Percentiles rank a stretch among this genome's conserved stretches.
These are phyloP conservation scores for Trifolium dubium DNA, from an alignment of 306 rosid genomes.

Conservation along the genomic window DNA sequence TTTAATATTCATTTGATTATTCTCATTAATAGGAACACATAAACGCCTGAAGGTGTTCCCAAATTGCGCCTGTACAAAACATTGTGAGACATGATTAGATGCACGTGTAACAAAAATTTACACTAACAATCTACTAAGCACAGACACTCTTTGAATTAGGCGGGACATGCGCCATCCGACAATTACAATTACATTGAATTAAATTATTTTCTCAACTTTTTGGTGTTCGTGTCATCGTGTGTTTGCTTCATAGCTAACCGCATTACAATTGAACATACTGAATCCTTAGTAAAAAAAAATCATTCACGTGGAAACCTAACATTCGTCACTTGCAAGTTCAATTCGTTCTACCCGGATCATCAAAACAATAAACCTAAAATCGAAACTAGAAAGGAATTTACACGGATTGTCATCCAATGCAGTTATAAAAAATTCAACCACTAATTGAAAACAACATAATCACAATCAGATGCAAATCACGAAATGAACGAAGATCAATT, in stretches of 20 bases:
- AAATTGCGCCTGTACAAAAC: slow-evolving; percentile 58
- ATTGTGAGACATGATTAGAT: background rate
- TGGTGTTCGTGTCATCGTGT: too few species aligned
- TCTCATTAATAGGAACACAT: slow-evolving; percentile 52
- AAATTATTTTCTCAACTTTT: too few species aligned
- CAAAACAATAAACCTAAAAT: background rate
- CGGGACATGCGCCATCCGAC: too few species aligned
- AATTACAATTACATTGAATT: too few species aligned
- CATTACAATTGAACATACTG: too few species aligned
- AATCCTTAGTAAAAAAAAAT: too few species aligned
- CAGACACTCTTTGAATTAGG: too few species aligned
- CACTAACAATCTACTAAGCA: too few species aligned
- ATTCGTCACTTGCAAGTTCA: background rate
- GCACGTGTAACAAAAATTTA: too few species aligned
- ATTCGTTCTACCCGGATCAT: slow-evolving; percentile 17
- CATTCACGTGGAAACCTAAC: background rate
- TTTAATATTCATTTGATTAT: slow-evolving; percentile 62
- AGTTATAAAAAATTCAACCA: background rate
- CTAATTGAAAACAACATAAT: background rate
- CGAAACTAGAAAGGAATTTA: background rate
- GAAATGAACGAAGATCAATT: background rate
- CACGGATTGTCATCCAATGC: background rate
- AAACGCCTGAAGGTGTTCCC: slow-evolving; percentile 78
- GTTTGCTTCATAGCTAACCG: too few species aligned
- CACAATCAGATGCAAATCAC: background rate